Evolutionary conservation across 2,329 filamentous ascomycete genomes (phyloP), one percentile per base, ranked within the genome.

Genomic region (Teratosphaeria pseudoeucalypti): DNA sequence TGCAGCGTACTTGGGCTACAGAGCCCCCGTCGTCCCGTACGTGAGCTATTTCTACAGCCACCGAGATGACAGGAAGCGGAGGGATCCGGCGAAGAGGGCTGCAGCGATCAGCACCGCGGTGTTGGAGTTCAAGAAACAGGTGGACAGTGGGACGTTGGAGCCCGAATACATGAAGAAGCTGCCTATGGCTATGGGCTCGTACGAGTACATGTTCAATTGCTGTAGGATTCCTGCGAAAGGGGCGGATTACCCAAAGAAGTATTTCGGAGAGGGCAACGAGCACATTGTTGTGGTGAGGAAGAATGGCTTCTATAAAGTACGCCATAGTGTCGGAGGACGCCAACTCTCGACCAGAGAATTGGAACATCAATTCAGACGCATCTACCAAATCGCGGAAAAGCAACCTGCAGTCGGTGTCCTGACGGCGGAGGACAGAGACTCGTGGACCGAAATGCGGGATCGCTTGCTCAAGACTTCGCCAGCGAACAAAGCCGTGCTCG

Each of bases 11-110:
- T 85, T 99, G 65, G 82, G 78, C 65, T 97, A 97, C 79, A 88
- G 92, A 66, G 94, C 97, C 74, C 94, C 94, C 2, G 90, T 99
- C 54, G 89, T 97, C 19, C 94, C 94, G 62, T 99, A 97, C 73
- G 94, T 99, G 71, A 96, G 90, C 76, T 99, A 99, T 83, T 99
- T 99, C 79, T 99, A 99, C 80, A 96, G 92, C 58, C 92, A 97
- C 79, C 85, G 90, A 66, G 94, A 99, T 76, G 95, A 99, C 76
- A 86, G 90, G 67, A 83, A 86, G 72, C 85, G 92, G 66, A 86
- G 91, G 63, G 85, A 96, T 74, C 94, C 94, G 0, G 87, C 88
- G 63, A 95, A 95, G 82, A 89, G 94, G 64, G 94, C 94, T 3
- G 94, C 94, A 3, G 92, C 92, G 64, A 88, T 99, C 65, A 86